These are phyloP conservation scores for Rhipidocladum racemiflorum DNA, from an alignment of 176 grass and related monocot species.

Conservation along the genomic window DNA sequence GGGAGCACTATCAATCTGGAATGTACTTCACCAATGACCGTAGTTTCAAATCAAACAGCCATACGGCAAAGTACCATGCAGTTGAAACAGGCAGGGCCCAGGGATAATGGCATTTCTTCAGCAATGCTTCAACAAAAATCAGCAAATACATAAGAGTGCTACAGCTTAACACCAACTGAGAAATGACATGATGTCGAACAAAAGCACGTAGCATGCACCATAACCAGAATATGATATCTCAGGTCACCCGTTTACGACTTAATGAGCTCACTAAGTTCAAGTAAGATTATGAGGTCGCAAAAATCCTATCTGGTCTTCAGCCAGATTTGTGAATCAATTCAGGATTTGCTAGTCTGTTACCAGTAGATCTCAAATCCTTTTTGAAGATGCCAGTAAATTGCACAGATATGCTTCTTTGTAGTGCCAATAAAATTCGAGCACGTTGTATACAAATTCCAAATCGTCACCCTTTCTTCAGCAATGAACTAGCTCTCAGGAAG, in stretches of 20 bases:
- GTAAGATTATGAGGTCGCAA: background rate
- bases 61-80: background rate
- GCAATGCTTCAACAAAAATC: background rate
- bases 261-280: background rate
- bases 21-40: background rate
- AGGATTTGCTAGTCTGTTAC: background rate
- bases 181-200: background rate
- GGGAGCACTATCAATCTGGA: background rate
- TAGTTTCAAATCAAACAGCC: background rate
- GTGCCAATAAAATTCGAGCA: background rate
- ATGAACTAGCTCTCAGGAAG: conserved; percentile 89
- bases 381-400: background rate
- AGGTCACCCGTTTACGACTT: background rate
- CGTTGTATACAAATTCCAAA: background rate
- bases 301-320: background rate
- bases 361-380: background rate
- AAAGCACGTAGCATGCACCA: background rate
- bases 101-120: background rate
- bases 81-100: background rate
- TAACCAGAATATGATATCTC: background rate
- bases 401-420: background rate
- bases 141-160: background rate
- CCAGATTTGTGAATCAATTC: background rate
- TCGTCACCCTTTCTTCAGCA: conserved; percentile 73
- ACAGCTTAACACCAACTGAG: background rate